Evolutionary conservation across 140 eudicot species (phyloP).

Genomic region (Anethum foeniculum): DNA sequence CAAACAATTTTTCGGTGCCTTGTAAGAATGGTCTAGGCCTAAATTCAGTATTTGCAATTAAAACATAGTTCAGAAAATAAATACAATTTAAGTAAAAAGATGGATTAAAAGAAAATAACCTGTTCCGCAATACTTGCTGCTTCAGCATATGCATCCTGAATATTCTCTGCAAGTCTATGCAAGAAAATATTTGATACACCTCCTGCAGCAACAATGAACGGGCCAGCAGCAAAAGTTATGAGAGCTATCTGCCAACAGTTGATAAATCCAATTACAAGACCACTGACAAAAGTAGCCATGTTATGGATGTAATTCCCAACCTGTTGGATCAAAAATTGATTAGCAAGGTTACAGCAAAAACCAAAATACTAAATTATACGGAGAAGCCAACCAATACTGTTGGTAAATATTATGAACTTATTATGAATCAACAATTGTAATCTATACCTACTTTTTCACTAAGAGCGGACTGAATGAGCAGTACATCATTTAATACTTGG

Average conservation of each 20-base stretch:
- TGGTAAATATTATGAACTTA: neutral
- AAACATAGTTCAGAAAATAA: neutral
- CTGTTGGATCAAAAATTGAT: constrained; percentile 34
- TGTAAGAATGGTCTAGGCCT: neutral
- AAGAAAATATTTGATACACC: constrained; percentile 96
- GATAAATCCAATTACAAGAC: constrained; percentile 84
- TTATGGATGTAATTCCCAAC: constrained; percentile 97
- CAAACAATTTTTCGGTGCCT: neutral
- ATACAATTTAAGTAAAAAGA: neutral
- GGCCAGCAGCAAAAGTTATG: constrained; percentile 88
- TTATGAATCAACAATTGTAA: neutral
- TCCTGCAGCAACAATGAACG: constrained; percentile 98
- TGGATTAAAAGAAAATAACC: constrained; percentile 28
- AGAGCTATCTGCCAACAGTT: constrained; percentile 98
- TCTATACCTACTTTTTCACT: constrained; percentile 75
- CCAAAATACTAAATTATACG: neutral
- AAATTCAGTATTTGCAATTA: neutral
- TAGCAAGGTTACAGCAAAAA: constrained; percentile 15
- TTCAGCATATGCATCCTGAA: constrained; percentile 99
- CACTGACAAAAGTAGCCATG: constrained; percentile 98
- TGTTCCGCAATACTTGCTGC: constrained; percentile 99
- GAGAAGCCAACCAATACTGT: neutral
- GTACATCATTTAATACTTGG: constrained; percentile 95
- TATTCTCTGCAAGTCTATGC: constrained; percentile 96
- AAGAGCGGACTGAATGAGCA: constrained; percentile 96